These are phyloP conservation scores for Mycosphaerelloides madeirae DNA, from an alignment of 2,329 filamentous ascomycete species.

Conservation along the genomic window DNA sequence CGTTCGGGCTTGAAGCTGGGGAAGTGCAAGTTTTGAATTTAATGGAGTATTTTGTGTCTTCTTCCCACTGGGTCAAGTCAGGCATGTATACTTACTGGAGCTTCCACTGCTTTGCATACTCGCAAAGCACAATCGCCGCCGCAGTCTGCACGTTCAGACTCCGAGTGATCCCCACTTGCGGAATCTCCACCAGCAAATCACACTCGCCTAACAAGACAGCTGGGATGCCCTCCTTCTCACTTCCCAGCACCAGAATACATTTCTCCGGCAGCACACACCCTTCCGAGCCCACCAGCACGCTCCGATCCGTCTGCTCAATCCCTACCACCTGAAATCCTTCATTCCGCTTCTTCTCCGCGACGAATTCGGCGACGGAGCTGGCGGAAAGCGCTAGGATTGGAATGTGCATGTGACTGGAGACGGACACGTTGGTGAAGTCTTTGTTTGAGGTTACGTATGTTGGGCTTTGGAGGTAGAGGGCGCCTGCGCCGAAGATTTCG, in stretches of 20 bases:
- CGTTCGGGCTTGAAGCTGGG: no score
- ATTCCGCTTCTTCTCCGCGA: slow-evolving; percentile 40
- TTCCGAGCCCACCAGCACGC: slow-evolving; percentile 39
- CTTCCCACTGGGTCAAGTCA: background rate
- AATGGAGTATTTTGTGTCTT: no score
- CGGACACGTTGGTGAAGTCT: slow-evolving; percentile 48
- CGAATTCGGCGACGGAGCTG: slow-evolving; percentile 30
- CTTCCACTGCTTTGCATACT: slow-evolving; percentile 44
- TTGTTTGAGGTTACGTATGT: slow-evolving; percentile 39
- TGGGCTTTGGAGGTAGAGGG: slow-evolving; percentile 41
- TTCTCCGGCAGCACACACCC: slow-evolving; percentile 31
- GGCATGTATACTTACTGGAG: background rate
- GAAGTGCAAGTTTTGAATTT: no score
- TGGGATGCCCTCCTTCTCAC: slow-evolving; percentile 49
- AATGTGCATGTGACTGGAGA: slow-evolving; percentile 47
- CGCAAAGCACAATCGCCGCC: slow-evolving; percentile 48
- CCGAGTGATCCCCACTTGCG: slow-evolving; percentile 48
- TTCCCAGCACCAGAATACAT: slow-evolving; percentile 44
- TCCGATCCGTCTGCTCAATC: slow-evolving; percentile 51
- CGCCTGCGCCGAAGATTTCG: slow-evolving; percentile 48
- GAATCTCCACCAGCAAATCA: slow-evolving; percentile 51
- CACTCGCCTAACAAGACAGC: slow-evolving; percentile 45
- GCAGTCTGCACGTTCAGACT: slow-evolving; percentile 55
- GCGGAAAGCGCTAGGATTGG: slow-evolving; percentile 37
- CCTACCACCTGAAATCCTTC: slow-evolving; percentile 50